phyloP scores from a whole-genome alignment of 1,284 basidiomycete genomes.

The Trichosporon ovoides region DNA sequence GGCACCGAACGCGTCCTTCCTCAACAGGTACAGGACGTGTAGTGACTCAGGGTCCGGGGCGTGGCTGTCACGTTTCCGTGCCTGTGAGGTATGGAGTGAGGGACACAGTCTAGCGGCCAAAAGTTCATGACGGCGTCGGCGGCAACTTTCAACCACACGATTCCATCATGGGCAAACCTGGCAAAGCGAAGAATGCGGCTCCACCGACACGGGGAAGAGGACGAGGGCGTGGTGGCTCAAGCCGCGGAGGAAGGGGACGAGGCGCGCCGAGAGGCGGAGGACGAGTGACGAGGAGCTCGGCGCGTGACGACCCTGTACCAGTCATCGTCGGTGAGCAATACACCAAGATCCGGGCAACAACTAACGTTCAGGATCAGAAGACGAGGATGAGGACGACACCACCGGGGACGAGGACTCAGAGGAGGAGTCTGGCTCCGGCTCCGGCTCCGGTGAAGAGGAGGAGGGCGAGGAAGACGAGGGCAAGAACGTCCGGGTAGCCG shows the following conservation, averaged over 20 bases:
- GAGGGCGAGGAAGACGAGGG: constrained; percentile 32
- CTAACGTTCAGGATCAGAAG: constrained; percentile 17
- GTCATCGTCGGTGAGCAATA: constrained; percentile 9
- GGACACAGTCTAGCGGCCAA: neutral
- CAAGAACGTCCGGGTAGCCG: constrained; percentile 52
- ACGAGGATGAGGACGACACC: constrained; percentile 25
- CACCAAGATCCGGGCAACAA: neutral
- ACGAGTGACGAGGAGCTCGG: neutral
- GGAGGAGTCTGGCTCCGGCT: constrained; percentile 8
- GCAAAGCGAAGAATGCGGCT: constrained; percentile 18
- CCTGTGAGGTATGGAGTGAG: constrained; percentile 4
- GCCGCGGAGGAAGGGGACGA: constrained; percentile 5
- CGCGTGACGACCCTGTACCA: constrained; percentile 7
- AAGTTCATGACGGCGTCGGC: constrained; percentile 1
- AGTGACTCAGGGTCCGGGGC: constrained; percentile 7
- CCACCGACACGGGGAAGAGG: constrained; percentile 9
- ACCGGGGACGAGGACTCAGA: neutral
- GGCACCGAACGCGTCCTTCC: constrained; percentile 13
- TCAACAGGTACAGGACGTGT: constrained; percentile 4
- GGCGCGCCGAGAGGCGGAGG: constrained; percentile 7
- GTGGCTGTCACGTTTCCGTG: neutral
- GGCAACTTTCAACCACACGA: neutral
- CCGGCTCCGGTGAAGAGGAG: constrained; percentile 35
- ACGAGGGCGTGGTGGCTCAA: constrained; percentile 11
- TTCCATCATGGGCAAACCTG: constrained; percentile 19